Percentiles rank a stretch among this genome's conserved stretches.
These are phyloP conservation scores for Orbilia javanica DNA, from an alignment of 2,329 filamentous ascomycete genomes.

Conservation along the genomic window DNA sequence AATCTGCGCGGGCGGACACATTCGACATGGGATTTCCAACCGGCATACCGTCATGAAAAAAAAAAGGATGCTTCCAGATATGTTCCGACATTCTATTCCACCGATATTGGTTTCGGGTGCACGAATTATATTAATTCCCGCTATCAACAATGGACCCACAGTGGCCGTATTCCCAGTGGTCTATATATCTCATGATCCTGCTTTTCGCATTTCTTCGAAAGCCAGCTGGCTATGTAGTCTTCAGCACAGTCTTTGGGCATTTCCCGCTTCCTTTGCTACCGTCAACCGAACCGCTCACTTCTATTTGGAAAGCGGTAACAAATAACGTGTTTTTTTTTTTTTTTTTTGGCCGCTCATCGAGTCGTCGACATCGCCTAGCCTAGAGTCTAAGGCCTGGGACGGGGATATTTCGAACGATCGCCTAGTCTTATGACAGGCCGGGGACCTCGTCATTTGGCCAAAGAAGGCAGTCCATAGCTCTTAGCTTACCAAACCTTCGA, in stretches of 20 bases:
- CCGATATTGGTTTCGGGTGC: conserved; percentile 10
- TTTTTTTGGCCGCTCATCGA: conserved; percentile 34
- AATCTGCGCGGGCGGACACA: not conserved
- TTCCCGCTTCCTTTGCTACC: conserved; percentile 17
- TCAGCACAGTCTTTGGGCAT: not conserved
- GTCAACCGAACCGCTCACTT: conserved; percentile 17
- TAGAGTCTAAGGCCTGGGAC: conserved; percentile 27
- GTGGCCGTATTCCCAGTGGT: conserved; percentile 2
- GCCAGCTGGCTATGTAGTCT: not conserved
- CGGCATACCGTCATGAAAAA: conserved; percentile 33
- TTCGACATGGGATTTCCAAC: conserved; percentile 17
- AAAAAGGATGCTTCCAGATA: conserved; percentile 28
- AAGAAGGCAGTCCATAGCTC: conserved; percentile 43
- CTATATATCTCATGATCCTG: conserved; percentile 12
- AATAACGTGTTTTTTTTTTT: conserved; percentile 51
- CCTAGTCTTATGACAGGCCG: conserved; percentile 46
- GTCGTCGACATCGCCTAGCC: conserved; percentile 46
- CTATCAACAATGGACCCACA: not conserved
- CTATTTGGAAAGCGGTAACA: conserved; percentile 42
- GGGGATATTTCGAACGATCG: conserved; percentile 48
- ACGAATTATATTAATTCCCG: conserved; percentile 6
- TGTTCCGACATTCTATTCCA: conserved; percentile 28
- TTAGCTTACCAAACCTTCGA: conserved; percentile 46
- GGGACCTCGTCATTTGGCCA: conserved; percentile 24
- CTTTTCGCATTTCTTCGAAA: not conserved